These are phyloP conservation scores for Cucurbita ficifolia DNA, from an alignment of 306 rosid genomes.

Conservation along the genomic window DNA sequence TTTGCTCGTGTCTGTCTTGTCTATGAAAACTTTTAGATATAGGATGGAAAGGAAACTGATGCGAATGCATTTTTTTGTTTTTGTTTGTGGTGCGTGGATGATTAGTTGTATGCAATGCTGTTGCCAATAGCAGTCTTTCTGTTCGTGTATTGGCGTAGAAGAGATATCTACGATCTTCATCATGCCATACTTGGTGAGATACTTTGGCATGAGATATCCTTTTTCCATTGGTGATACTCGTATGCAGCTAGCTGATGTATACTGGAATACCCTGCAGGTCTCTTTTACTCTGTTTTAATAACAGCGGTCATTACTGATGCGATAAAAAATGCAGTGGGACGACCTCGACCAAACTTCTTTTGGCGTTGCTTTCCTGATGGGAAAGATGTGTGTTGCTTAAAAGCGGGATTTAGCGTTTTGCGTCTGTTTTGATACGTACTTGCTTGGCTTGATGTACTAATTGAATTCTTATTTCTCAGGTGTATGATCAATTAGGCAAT, in stretches of 20 bases:
- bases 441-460: neutral
- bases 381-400: conserved; percentile 49
- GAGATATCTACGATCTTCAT: conserved; percentile 80
- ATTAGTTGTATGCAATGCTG: conserved; percentile 48
- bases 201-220: neutral
- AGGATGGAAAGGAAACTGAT: conserved; percentile 8
- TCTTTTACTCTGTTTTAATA: conserved; percentile 49
- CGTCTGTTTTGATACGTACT: neutral
- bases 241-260: conserved; percentile 6
- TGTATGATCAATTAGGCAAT: conserved; percentile 55
- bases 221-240: neutral
- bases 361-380: conserved; percentile 98
- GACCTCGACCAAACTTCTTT: conserved; percentile 93
- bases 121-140: conserved; percentile 59
- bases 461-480: conserved; percentile 26
- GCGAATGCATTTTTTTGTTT: neutral
- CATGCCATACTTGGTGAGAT: conserved; percentile 69
- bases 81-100: conserved; percentile 8
- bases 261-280: conserved; percentile 30
- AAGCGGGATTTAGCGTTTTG: neutral
- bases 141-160: conserved; percentile 52
- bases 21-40: neutral
- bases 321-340: conserved; percentile 71
- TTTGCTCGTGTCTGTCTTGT: conserved; percentile 5
- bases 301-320: conserved; percentile 67